Conservation (phyloP, 225 moss, liverwort and hornwort genomes). For the Ulota crispa region DNA sequence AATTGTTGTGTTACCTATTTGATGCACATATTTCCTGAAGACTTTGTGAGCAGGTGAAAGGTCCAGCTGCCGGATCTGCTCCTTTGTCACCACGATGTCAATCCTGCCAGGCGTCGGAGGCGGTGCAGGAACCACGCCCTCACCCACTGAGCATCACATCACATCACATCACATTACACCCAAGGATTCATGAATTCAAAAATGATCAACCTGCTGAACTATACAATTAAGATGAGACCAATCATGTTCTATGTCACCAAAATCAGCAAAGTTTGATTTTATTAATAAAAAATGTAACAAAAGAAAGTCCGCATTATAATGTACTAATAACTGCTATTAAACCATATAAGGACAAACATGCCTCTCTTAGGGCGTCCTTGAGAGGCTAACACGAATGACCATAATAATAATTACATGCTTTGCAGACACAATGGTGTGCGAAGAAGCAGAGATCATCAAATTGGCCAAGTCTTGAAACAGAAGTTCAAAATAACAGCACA, state of each 20-base stretch:
- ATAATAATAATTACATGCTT: background rate
- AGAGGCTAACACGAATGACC: background rate
- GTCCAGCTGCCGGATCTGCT: slow-evolving; percentile 68
- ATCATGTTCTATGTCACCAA: background rate
- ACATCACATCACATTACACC: slow-evolving; percentile 17
- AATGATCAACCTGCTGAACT: background rate
- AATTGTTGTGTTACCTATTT: slow-evolving; percentile 47
- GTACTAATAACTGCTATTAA: background rate
- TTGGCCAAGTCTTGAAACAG: background rate
- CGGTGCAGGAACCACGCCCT: slow-evolving; percentile 75
- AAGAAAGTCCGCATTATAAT: background rate
- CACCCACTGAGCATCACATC: slow-evolving; percentile 62
- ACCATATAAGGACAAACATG: background rate
- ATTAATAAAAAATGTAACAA: background rate
- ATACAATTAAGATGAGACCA: background rate
- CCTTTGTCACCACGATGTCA: slow-evolving; percentile 84
- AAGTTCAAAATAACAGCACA: background rate
- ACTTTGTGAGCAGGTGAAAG: slow-evolving; percentile 77
- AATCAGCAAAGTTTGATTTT: background rate
- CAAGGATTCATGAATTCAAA: background rate
- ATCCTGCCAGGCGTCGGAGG: slow-evolving; percentile 84
- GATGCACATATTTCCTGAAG: slow-evolving; percentile 75
- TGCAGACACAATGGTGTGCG: background rate
- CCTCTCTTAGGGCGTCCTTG: background rate
- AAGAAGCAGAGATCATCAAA: background rate